Percentiles rank a stretch among this genome's conserved stretches.
These are phyloP conservation scores for Leishmania lainsoni DNA, from an alignment of 208 protist genomes.

Conservation along the genomic window DNA sequence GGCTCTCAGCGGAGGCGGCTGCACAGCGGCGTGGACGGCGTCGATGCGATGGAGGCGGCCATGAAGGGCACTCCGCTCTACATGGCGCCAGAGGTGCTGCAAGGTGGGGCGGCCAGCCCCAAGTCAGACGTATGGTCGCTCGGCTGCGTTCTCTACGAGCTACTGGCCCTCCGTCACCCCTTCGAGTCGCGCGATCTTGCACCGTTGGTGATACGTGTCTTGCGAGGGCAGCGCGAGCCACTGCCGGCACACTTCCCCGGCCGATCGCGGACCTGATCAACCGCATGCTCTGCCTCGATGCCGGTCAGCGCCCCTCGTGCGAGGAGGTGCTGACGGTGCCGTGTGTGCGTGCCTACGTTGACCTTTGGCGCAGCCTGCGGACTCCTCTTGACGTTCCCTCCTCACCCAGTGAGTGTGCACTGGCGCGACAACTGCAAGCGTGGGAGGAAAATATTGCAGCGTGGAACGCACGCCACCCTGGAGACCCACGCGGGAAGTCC, in stretches of 20 bases:
- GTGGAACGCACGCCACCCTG: constrained; percentile 13
- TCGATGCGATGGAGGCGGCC: constrained; percentile 38
- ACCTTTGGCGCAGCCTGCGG: constrained; percentile 36
- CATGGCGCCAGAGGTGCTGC: constrained; percentile 92
- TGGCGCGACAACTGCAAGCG: constrained; percentile 36
- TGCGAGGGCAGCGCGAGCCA: constrained; percentile 60
- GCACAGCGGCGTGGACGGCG: background rate
- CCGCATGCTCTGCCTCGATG: constrained; percentile 62
- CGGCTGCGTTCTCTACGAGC: constrained; percentile 92
- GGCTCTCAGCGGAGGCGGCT: background rate
- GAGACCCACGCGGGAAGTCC: constrained; percentile 8
- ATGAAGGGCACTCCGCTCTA: constrained; percentile 96
- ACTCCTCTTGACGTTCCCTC: constrained; percentile 29
- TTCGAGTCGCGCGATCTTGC: constrained; percentile 83
- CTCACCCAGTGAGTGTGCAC: constrained; percentile 36
- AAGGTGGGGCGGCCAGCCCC: constrained; percentile 65
- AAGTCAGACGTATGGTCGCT: constrained; percentile 92
- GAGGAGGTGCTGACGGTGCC: constrained; percentile 66
- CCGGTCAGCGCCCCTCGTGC: constrained; percentile 58
- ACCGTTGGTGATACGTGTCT: constrained; percentile 78
- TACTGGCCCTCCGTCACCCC: constrained; percentile 82
- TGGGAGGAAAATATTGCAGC: constrained; percentile 23
- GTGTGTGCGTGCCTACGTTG: constrained; percentile 53
- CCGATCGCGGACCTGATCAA: constrained; percentile 60
- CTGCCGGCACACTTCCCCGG: constrained; percentile 66